Evolutionary conservation across 352 stramenopile genomes (phyloP).

Genomic region (Globisporangium paddicum): DNA sequence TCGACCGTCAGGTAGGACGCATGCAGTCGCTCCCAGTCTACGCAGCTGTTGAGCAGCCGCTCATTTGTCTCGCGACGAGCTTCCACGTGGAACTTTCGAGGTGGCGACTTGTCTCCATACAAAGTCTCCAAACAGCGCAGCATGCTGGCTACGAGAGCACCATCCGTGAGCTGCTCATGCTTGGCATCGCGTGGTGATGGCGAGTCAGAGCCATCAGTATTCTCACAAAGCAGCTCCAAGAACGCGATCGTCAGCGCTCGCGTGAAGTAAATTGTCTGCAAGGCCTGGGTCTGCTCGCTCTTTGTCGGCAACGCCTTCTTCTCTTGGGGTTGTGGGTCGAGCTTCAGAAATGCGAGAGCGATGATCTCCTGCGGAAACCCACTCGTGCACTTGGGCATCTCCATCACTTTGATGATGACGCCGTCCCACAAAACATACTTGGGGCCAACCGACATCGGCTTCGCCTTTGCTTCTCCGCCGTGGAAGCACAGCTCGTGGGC

Average conservation of each 20-base stretch:
- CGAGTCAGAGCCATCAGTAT: background rate
- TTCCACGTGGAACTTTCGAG: constrained; percentile 24
- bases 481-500: constrained; percentile 17
- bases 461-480: constrained; percentile 11
- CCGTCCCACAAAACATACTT: constrained; percentile 23
- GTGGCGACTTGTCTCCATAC: background rate
- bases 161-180: constrained; percentile 3
- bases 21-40: constrained; percentile 46
- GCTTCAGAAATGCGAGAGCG: constrained; percentile 31
- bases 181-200: background rate
- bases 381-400: constrained; percentile 13
- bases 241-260: constrained; percentile 19
- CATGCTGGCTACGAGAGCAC: background rate
- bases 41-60: constrained; percentile 52
- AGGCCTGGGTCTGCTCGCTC: constrained; percentile 7
- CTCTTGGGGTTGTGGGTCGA: constrained; percentile 1
- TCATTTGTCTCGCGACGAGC: constrained; percentile 41
- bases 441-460: constrained; percentile 9
- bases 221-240: constrained; percentile 17
- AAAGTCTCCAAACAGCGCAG: background rate
- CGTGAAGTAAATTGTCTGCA: constrained; percentile 41
- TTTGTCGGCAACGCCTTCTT: background rate
- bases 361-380: constrained; percentile 23
- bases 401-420: constrained; percentile 30
- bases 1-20: constrained; percentile 35